A percentile compares a stretch with the other conserved stretches of the same genome.
These are phyloP conservation scores for Backusella psychrophila DNA, from an alignment of 192 early-diverging fungal species.

Conservation along the genomic window DNA sequence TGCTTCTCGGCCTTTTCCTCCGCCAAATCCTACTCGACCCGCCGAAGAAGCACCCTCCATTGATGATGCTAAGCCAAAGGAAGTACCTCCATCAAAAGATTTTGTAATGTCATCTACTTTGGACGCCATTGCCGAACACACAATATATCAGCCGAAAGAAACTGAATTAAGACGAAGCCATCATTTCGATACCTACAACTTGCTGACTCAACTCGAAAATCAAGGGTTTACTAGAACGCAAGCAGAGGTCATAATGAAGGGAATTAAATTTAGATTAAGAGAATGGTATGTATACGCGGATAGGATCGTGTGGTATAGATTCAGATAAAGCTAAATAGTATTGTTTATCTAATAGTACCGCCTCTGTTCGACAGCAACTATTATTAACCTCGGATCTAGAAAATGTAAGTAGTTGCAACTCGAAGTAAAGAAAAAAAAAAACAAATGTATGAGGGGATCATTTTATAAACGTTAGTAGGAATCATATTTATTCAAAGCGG, in stretches of 20 bases:
- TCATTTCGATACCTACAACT: slow-evolving; percentile 78
- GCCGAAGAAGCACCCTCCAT: background rate
- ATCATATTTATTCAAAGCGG: slow-evolving; percentile 79
- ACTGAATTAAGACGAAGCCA: slow-evolving; percentile 26
- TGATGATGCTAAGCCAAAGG: background rate
- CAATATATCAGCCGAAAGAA: background rate
- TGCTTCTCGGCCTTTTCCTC: slow-evolving; percentile 14
- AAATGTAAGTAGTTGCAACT: slow-evolving; percentile 50
- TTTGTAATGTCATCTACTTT: slow-evolving; percentile 13
- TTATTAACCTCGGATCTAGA: slow-evolving; percentile 65
- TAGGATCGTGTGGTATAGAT: background rate
- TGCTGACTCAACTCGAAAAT: slow-evolving; percentile 61
- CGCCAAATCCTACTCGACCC: slow-evolving; percentile 27
- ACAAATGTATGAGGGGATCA: no score
- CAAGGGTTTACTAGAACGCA: slow-evolving; percentile 71
- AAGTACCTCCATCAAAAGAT: background rate
- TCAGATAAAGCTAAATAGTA: background rate
- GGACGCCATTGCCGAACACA: slow-evolving; percentile 2
- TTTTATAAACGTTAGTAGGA: slow-evolving; percentile 40
- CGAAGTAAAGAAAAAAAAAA: background rate
- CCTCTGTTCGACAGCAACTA: slow-evolving; percentile 36
- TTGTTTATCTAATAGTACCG: slow-evolving; percentile 31
- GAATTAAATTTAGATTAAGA: slow-evolving; percentile 66
- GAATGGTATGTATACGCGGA: slow-evolving; percentile 45
- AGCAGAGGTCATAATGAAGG: slow-evolving; percentile 72